phyloP scores from a whole-genome alignment of 768 basidiomycete species.

The Pisolithus marmoratus region DNA sequence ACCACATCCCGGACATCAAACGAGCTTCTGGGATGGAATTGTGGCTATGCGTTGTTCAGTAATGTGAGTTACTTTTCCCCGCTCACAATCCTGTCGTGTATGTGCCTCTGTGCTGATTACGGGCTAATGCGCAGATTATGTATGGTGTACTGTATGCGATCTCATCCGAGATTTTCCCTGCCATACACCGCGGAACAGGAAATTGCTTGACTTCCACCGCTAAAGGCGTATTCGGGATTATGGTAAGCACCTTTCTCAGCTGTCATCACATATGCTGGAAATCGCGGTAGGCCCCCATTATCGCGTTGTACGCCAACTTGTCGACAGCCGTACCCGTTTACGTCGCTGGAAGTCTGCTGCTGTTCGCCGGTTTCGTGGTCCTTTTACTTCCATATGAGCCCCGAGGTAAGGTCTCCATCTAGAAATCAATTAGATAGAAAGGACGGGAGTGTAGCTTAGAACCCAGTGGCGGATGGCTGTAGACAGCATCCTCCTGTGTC shows the following conservation, averaged over 20 bases:
- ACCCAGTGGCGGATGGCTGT: background rate
- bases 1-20: conserved; percentile 70
- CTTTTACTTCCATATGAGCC: conserved; percentile 70
- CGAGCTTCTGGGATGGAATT: conserved; percentile 74
- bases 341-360: conserved; percentile 58
- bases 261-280: background rate
- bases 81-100: background rate
- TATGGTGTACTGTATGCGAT: conserved; percentile 70
- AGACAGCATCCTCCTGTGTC: no score
- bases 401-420: conserved; percentile 67
- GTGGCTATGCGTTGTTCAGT: conserved; percentile 61
- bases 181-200: conserved; percentile 69
- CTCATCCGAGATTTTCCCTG: conserved; percentile 66
- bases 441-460: background rate
- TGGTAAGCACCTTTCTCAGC: conserved; percentile 38
- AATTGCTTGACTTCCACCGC: conserved; percentile 59
- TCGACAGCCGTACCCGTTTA: conserved; percentile 65
- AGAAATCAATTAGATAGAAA: conserved; percentile 9
- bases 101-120: background rate
- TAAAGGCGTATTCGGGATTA: conserved; percentile 60
- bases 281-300: conserved; percentile 54
- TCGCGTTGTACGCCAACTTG: conserved; percentile 65
- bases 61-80: conserved; percentile 36
- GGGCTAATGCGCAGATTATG: conserved; percentile 46
- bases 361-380: conserved; percentile 54